phyloP scores from a whole-genome alignment of 305 asterid genomes.

The Solanum hybrid region DNA sequence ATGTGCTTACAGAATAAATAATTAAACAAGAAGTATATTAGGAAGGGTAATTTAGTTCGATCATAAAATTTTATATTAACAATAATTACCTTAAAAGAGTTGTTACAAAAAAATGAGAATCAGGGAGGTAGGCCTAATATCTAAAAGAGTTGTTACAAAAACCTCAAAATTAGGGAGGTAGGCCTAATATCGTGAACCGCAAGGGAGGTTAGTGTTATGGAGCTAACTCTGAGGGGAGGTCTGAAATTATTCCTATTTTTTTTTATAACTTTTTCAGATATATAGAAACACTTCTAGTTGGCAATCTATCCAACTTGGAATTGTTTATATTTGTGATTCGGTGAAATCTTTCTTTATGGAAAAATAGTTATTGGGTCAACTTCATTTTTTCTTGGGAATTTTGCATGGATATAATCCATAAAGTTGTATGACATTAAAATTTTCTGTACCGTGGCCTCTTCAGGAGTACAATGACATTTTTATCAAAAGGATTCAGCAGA shows the following conservation, averaged over 20 bases:
- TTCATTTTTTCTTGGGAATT: not conserved
- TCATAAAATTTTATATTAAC: not conserved
- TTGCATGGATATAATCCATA: not conserved
- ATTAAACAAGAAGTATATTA: not conserved
- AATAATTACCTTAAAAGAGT: not conserved
- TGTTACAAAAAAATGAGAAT: not conserved
- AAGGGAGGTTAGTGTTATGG: not conserved
- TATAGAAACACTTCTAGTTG: not conserved
- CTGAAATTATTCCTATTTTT: not conserved
- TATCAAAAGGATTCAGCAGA: conserved; percentile 57
- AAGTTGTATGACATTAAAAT: not conserved
- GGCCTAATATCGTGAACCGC: not conserved
- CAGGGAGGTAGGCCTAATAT: not conserved
- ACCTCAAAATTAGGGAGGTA: not conserved
- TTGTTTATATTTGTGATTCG: not conserved
- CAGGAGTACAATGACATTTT: conserved; percentile 72
- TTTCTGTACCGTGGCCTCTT: conserved; percentile 7
- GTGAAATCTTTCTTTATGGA: not conserved
- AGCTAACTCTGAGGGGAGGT: not conserved
- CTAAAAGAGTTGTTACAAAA: not conserved
- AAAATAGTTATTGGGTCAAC: not conserved
- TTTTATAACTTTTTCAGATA: not conserved
- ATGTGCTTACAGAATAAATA: not conserved
- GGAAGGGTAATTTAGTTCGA: not conserved
- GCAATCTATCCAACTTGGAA: not conserved